Evolutionary conservation across 2,329 filamentous ascomycete species (phyloP), one percentile per base, ranked within the genome.

Genomic region (Arthrobotrys conoides): DNA sequence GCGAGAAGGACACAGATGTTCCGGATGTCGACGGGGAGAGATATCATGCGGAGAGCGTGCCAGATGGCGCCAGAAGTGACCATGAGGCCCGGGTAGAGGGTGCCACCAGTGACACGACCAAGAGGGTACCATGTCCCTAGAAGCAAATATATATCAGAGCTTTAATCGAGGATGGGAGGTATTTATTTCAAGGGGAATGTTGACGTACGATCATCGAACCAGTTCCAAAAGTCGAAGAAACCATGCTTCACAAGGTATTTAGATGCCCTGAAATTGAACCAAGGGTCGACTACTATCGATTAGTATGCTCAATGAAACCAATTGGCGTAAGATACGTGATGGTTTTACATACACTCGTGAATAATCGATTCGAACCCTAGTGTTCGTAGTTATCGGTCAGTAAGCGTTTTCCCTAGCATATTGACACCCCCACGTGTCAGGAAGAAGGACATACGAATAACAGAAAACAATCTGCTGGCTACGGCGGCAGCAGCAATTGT

Each of bases 141-240:
- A 77, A 80, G 64, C 71, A 44, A 22, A 27, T 68, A 67, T 51
- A 27, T 68, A 67, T 51, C 38, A 69, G 10, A 59, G 0, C 1
- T 14, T 5, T 1, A 10, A 51, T 22, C 10, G 9, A 36, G 8
- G 3, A 27, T 51, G 22, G 22, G 16, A 33, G 14, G 20, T 3
- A 5, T 6, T 72, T 44, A 41, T 14, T 72, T 44, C 41, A 22
- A 67, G 38, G 46, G 4, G 36, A 46, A 6, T 3, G 53, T 33
- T 41, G 36, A 84, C 89, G 80, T 87, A 91, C 96, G 91, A 88
- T 99, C 96, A 86, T 99, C 96, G 84, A 99, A 99, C 96, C 96
- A 99, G 85, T 99, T 95, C 96, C 96, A 99, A 85, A 99, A 99
- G 85, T 92, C 94, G 86, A 97, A 96, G 87, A 99, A 98, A 83